phyloP scores from a whole-genome alignment of 164 flowering plant species.

The Dillenia suffruticosa region DNA sequence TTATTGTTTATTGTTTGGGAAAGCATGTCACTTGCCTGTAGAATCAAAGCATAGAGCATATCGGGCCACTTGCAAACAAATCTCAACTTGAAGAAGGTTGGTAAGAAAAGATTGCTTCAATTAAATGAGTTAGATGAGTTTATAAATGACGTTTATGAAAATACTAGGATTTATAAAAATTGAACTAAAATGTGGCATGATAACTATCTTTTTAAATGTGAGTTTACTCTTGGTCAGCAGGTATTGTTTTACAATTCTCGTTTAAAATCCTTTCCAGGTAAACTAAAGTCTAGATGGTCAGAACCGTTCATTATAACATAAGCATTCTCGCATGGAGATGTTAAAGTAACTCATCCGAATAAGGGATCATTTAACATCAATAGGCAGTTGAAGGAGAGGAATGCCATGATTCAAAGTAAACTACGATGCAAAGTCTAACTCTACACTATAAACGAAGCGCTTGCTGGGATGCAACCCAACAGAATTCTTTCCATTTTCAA shows the following conservation, averaged over 20 bases:
- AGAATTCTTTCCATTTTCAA: too few relatives aligned
- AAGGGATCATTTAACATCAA: not conserved
- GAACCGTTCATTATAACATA: not conserved
- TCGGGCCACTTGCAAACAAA: not conserved
- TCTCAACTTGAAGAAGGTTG: not conserved
- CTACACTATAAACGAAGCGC: too few relatives aligned
- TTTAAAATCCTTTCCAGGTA: constrained; percentile 2
- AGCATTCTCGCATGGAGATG: constrained; percentile 1
- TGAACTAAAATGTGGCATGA: constrained; percentile 1
- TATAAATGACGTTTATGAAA: not conserved
- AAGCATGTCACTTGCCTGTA: constrained; percentile 4
- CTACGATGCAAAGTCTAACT: too few relatives aligned
- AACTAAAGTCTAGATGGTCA: not conserved
- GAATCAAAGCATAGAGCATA: not conserved
- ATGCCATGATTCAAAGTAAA: too few relatives aligned
- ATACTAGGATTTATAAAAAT: not conserved
- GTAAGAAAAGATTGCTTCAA: not conserved
- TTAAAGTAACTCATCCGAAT: not conserved
- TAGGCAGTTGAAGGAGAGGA: not conserved
- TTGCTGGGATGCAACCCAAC: too few relatives aligned
- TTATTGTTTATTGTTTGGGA: constrained; percentile 1
- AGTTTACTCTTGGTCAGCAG: not conserved
- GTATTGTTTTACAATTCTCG: not conserved
- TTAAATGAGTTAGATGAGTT: not conserved
- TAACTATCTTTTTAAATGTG: not conserved